Base-by-base conservation (phyloP, 1,284 basidiomycete species). In the Rhizoctonia solani region DNA sequence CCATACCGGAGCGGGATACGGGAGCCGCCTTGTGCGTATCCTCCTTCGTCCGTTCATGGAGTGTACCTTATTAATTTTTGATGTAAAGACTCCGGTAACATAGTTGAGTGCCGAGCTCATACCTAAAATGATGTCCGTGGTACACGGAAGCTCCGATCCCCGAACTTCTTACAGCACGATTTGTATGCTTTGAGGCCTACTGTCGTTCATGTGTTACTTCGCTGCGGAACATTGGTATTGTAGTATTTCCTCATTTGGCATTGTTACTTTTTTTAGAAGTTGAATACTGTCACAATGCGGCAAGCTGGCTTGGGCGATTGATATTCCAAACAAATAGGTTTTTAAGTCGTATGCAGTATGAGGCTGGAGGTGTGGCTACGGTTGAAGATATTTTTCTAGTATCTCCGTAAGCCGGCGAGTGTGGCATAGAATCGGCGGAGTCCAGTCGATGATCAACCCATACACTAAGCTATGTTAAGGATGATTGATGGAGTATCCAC, bases 51-150 rank as follows among this genome's bases (percentile, higher is more conserved):
- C 21, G 14, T 21, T 5, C 46, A 21, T 21, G 21, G 3, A 21
- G n/a, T 23, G 46, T 49, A 16, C 54, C 37, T 42, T 58, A 34
- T 39, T n/a, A 44, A 44, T 44, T 4, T 14, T 44, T 9, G 32
- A 34, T 34, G 42, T 30, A 23, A 29, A 39, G 47, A 25, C 19
- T n/a, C 56, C 55, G 56, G 56, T 29, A 59, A 59, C 56, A 59
- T 59, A 59, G 56, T 30, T 59, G 37, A 44, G 56, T 59, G 44
- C 56, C 56, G 56, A 59, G 21, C 44, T 49, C 30, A 49, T 34
- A 47, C 34, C 25, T 4, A 19, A 27, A n/a, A 37, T 59, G 44
- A 59, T 59, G 30, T 19, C 56, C 56, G 56, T 59, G 39, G 21
- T 59, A 59, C 14, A 39, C 29, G 56, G 56, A 49, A 32, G 44